phyloP scores from a whole-genome alignment of 192 early-diverging fungal genomes.

The Coemansia sp. region DNA sequence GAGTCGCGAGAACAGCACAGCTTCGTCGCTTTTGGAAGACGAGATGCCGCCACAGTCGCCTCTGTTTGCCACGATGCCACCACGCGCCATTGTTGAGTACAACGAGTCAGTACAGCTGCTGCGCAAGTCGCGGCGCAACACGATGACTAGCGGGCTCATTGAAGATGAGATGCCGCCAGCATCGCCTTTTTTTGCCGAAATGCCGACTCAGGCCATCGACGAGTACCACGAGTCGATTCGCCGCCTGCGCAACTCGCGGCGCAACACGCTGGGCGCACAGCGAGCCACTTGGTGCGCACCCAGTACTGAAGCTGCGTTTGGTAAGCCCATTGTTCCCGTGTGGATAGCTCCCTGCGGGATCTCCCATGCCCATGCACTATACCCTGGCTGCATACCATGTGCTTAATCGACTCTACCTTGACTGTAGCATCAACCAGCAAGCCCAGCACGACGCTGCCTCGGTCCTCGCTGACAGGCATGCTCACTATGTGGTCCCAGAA shows the following conservation, averaged over 20 bases:
- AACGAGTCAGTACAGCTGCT: constrained; percentile 30
- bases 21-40: constrained; percentile 27
- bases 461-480: constrained; percentile 27
- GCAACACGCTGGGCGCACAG: constrained; percentile 1
- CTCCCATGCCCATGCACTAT: constrained; percentile 3
- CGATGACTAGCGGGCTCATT: constrained; percentile 1
- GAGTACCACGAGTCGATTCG: constrained; percentile 5
- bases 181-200: constrained; percentile 7
- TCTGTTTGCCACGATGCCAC: constrained; percentile 35
- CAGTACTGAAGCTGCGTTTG: not conserved
- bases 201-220: not conserved
- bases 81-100: constrained; percentile 21
- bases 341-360: not conserved
- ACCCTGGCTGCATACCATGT: not conserved
- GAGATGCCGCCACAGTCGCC: constrained; percentile 51
- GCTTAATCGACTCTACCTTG: not conserved
- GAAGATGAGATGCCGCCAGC: constrained; percentile 9
- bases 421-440: constrained; percentile 11
- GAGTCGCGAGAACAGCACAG: too few relatives aligned
- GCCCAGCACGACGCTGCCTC: constrained; percentile 13
- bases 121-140: constrained; percentile 24
- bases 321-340: not conserved
- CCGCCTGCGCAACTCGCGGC: not conserved
- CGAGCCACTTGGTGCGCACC: constrained; percentile 9
- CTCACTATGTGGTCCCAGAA: constrained; percentile 17